phyloP scores from a whole-genome alignment of 108 stramenopile species.

The Hondaea fermentalgiana region DNA sequence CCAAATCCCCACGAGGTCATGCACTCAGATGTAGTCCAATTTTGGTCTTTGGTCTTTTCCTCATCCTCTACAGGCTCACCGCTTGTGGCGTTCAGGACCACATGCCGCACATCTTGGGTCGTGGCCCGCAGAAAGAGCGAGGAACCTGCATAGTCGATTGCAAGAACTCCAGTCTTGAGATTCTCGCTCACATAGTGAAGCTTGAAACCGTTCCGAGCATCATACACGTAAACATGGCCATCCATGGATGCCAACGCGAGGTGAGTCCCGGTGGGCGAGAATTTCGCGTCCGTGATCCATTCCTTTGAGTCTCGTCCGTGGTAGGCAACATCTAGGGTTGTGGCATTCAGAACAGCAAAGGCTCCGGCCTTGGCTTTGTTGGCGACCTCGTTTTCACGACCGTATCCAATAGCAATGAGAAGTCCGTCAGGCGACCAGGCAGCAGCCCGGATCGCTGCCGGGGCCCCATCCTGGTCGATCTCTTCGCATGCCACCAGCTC shows the following conservation, averaged over 20 bases:
- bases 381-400: background rate
- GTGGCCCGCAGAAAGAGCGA: background rate
- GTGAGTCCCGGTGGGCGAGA: background rate
- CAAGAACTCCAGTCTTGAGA: background rate
- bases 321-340: background rate
- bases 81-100: background rate
- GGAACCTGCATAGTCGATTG: background rate
- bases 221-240: background rate
- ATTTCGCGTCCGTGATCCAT: background rate
- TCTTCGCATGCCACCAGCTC: background rate
- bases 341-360: background rate
- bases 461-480: background rate
- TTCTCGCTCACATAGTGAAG: background rate
- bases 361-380: background rate
- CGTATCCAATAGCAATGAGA: background rate
- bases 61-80: background rate
- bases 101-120: background rate
- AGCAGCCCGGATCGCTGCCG: background rate
- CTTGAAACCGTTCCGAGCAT: constrained; percentile 1
- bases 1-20: background rate
- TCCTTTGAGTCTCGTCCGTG: background rate
- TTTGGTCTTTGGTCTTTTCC: background rate
- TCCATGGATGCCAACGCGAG: background rate
- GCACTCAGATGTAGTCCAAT: background rate
- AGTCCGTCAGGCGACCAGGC: background rate